Conservation (phyloP, 169 alveolate genomes). For the Plasmodium gaboni region DNA sequence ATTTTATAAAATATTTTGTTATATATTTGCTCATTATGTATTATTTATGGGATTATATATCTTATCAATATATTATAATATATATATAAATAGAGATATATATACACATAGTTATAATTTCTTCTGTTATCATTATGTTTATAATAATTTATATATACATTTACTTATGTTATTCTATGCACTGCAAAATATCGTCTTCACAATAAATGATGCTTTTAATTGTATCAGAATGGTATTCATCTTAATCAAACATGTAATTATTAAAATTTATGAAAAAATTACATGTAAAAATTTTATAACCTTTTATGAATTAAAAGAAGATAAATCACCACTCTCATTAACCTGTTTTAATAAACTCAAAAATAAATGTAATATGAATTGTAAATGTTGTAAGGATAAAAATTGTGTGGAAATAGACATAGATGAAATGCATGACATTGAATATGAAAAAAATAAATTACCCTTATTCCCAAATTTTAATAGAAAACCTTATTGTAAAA, state of each 20-base stretch:
- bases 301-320: constrained; percentile 71
- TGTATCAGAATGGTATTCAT: constrained; percentile 51
- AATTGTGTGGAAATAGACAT: constrained; percentile 71
- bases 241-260: constrained; percentile 39
- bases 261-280: constrained; percentile 61
- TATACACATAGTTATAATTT: constrained; percentile 51
- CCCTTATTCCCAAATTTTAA: constrained; percentile 20
- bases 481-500: constrained; percentile 53
- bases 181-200: constrained; percentile 52
- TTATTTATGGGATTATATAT: constrained; percentile 68
- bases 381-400: constrained; percentile 65
- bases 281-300: constrained; percentile 70
- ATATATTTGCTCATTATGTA: constrained; percentile 69
- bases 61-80: constrained; percentile 46
- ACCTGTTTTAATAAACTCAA: constrained; percentile 51
- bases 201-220: constrained; percentile 63
- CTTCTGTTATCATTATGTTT: constrained; percentile 64
- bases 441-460: constrained; percentile 33
- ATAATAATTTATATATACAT: constrained; percentile 59
- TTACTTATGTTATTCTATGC: constrained; percentile 68
- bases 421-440: constrained; percentile 54
- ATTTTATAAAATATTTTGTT: constrained; percentile 60
- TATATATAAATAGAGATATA: constrained; percentile 52
- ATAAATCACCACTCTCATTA: constrained; percentile 41
- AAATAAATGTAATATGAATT: constrained; percentile 20